phyloP scores from a whole-genome alignment of 768 basidiomycete species.

The Kwoniella newhampshirensis region DNA sequence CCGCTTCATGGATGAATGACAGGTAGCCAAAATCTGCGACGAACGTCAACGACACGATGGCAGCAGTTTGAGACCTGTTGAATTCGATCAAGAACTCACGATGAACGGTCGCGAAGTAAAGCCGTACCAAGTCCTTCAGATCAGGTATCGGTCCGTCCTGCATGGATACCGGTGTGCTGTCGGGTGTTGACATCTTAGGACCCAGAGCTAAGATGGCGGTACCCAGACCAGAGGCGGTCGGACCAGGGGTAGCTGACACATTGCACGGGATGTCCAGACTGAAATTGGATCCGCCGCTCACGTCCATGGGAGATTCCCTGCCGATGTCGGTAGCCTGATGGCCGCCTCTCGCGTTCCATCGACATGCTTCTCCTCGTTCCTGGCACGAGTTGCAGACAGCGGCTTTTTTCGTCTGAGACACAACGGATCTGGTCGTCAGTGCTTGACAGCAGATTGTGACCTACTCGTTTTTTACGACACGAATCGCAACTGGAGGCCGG shows the following conservation, averaged over 20 bases:
- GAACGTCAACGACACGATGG: background rate
- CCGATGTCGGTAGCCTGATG: no score
- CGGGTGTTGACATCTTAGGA: no score
- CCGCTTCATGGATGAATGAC: constrained; percentile 28
- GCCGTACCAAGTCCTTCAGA: constrained; percentile 4
- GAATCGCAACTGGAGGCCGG: constrained; percentile 1
- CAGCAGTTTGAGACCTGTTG: no score
- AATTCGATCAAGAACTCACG: no score
- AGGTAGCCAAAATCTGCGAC: constrained; percentile 23
- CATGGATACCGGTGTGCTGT: background rate
- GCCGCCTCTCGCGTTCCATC: background rate
- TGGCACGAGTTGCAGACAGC: background rate
- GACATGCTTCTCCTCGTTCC: background rate
- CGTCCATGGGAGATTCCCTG: no score
- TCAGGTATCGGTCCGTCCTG: background rate
- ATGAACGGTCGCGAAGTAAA: constrained; percentile 23
- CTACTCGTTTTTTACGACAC: constrained; percentile 12
- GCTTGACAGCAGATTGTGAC: background rate
- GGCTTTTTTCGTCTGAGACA: background rate
- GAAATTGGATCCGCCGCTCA: background rate
- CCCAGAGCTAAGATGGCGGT: background rate
- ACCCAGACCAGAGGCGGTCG: no score
- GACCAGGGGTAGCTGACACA: no score
- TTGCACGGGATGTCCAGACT: background rate
- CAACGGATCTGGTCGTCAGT: constrained; percentile 3